Percentiles rank a stretch among this genome's conserved stretches.
These are phyloP conservation scores for Massariosphaeria phaeospora DNA, from an alignment of 495 filamentous ascomycete genomes.

Conservation along the genomic window DNA sequence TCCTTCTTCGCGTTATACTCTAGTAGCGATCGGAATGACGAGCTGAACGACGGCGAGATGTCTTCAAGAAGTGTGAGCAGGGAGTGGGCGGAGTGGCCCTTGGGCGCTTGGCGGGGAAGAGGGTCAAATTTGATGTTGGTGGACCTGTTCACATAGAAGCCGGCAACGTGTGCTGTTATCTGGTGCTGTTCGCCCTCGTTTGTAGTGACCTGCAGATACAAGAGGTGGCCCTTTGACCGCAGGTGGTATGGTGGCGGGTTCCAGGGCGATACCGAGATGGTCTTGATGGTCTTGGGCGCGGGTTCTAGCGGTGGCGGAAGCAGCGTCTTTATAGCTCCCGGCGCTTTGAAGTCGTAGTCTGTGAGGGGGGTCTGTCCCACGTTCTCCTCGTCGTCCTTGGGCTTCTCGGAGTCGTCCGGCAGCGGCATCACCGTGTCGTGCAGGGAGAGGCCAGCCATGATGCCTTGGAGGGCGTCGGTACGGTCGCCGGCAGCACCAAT, in stretches of 20 bases:
- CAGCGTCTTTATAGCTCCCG: constrained; percentile 62
- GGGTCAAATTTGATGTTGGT: constrained; percentile 91
- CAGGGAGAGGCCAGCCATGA: constrained; percentile 79
- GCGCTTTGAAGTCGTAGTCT: constrained; percentile 69
- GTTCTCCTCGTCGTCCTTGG: background rate
- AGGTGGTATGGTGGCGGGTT: constrained; percentile 91
- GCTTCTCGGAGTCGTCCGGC: constrained; percentile 35
- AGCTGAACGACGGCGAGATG: constrained; percentile 76
- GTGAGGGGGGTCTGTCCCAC: constrained; percentile 12
- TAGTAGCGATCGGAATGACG: constrained; percentile 67
- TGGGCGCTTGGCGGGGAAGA: constrained; percentile 63
- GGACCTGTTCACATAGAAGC: constrained; percentile 94
- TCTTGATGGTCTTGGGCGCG: constrained; percentile 82
- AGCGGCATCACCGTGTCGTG: constrained; percentile 69
- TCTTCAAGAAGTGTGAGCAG: constrained; percentile 71
- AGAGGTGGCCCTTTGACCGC: constrained; percentile 83
- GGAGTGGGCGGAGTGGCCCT: constrained; percentile 72
- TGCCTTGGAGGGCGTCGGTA: constrained; percentile 80
- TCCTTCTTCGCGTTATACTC: constrained; percentile 78
- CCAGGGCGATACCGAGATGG: constrained; percentile 84
- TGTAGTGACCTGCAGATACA: constrained; percentile 83
- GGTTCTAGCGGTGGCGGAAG: constrained; percentile 59
- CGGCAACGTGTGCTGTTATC: constrained; percentile 86
- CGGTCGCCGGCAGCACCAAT: constrained; percentile 87
- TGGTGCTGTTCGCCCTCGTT: constrained; percentile 90